Evolutionary conservation across 164 flowering plant species (phyloP), one percentile per base, ranked within the genome.

Genomic region (Vitis riparia): DNA sequence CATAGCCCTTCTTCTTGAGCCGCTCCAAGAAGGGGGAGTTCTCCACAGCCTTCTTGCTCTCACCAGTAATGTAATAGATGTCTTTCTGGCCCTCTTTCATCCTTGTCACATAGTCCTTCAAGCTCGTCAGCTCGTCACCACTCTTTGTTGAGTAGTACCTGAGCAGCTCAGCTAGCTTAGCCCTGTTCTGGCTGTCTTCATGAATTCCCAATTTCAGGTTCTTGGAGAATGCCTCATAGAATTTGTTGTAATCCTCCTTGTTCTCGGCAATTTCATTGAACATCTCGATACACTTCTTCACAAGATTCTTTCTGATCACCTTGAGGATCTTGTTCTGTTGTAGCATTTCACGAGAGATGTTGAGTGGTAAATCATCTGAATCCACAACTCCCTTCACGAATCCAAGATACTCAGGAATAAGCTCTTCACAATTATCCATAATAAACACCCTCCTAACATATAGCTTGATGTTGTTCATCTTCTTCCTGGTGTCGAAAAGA

Each of bases 41-140:
- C 78, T 84, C 88, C 27, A 84, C 88, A 30, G 88, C 88, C 72
- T 84, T 84, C 78, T 82, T 82, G 76, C 83, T 80, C 68, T 82
- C 85, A 32, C 85, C 85, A 64, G 85, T 82, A 61, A 82, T 82
- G 81, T 76, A 83, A 62, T 75, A 84, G 71, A 85, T 85, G 51
- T 85, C 89, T 57, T 59, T 78, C 78, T 85, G 89, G 5, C 87
- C 87, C 16, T 85, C 89, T 83, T 85, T 85, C 89, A 85, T 85
- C 67, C 87, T 81, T 52, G 87, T 84, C 66, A 84, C 88, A 16
- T 84, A 84, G 66, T 84, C 88, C 74, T 84, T 84, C 67, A 84
- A 64, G 68, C 89, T 85, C 13, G 89, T 85, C 85, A 86, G 23
- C 75, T 86, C 88, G 63, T 86, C 89, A 15, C 81, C 81, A 65